Conservation (phyloP, 2,329 filamentous ascomycete genomes). For the Cladosporium sp. region DNA sequence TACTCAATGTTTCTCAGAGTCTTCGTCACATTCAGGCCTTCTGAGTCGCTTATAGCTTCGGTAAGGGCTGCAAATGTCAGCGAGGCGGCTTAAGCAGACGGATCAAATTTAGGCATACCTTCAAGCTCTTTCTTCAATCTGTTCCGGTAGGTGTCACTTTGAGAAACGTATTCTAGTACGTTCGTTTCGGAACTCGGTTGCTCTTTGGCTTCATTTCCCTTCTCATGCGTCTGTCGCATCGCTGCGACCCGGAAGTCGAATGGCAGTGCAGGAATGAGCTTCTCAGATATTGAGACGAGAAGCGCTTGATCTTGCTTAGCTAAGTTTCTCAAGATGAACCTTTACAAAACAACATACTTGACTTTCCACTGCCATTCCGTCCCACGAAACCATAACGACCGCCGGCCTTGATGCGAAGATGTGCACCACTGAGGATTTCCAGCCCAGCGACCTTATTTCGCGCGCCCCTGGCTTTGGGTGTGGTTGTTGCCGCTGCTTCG, state of each 20-base stretch:
- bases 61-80: neutral
- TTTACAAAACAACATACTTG: constrained; percentile 44
- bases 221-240: constrained; percentile 10
- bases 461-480: constrained; percentile 49
- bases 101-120: constrained; percentile 6
- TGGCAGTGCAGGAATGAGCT: constrained; percentile 14
- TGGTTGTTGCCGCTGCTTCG: constrained; percentile 32
- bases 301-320: too few relatives aligned
- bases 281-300: constrained; percentile 12
- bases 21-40: neutral
- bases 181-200: constrained; percentile 13
- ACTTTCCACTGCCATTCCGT: constrained; percentile 78
- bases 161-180: constrained; percentile 23
- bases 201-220: constrained; percentile 13
- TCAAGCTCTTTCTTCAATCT: constrained; percentile 18
- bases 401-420: constrained; percentile 66
- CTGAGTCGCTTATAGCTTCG: constrained; percentile 1
- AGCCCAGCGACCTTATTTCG: constrained; percentile 33
- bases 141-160: constrained; percentile 21
- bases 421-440: constrained; percentile 67
- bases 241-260: constrained; percentile 10
- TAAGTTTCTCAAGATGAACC: too few relatives aligned
- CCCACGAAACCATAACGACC: constrained; percentile 74
- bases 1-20: constrained; percentile 10
- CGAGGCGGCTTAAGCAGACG: constrained; percentile 4